These are phyloP conservation scores for Ephemerocybe angulata DNA, from an alignment of 768 basidiomycete genomes.

Conservation along the genomic window DNA sequence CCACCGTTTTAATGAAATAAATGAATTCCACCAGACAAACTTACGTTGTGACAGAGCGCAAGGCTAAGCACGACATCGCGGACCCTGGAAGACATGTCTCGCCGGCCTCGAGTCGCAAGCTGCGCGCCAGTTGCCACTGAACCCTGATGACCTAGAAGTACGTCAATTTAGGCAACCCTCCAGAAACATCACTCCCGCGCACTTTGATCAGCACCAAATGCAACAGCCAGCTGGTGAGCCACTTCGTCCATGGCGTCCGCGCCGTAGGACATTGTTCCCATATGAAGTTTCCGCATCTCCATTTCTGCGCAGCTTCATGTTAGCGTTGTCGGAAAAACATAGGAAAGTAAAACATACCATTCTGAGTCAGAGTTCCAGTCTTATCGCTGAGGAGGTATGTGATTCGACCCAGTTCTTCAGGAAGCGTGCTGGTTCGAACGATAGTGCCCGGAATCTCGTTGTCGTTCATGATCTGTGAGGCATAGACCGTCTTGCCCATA, in stretches of 20 bases:
- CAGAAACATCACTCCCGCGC: too few species aligned
- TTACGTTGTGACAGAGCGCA: conserved; percentile 92
- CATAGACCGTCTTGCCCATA: conserved; percentile 99
- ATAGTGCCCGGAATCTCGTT: conserved; percentile 91
- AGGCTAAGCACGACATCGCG: conserved; percentile 90
- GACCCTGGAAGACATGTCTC: conserved; percentile 94
- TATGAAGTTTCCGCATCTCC: conserved; percentile 98
- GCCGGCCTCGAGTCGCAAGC: conserved; percentile 78
- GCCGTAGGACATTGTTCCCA: conserved; percentile 98
- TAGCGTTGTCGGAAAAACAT: not conserved
- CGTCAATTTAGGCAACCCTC: too few species aligned
- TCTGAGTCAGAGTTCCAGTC: conserved; percentile 96
- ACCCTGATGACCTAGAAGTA: too few species aligned
- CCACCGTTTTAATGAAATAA: not conserved
- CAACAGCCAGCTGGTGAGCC: conserved; percentile 80
- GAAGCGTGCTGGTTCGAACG: conserved; percentile 94
- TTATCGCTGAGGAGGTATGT: conserved; percentile 97
- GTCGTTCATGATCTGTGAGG: conserved; percentile 92
- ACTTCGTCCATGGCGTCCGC: conserved; percentile 99
- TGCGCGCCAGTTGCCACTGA: conserved; percentile 73
- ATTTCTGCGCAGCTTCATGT: conserved; percentile 59
- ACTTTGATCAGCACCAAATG: conserved; percentile 75
- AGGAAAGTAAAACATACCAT: conserved; percentile 54
- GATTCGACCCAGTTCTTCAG: conserved; percentile 93
- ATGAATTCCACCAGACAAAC: conserved; percentile 25